Percentiles rank a stretch among this genome's conserved stretches.
phyloP scores from a whole-genome alignment of 371 early-diverging fungal species.

The Mucor saturninus region DNA sequence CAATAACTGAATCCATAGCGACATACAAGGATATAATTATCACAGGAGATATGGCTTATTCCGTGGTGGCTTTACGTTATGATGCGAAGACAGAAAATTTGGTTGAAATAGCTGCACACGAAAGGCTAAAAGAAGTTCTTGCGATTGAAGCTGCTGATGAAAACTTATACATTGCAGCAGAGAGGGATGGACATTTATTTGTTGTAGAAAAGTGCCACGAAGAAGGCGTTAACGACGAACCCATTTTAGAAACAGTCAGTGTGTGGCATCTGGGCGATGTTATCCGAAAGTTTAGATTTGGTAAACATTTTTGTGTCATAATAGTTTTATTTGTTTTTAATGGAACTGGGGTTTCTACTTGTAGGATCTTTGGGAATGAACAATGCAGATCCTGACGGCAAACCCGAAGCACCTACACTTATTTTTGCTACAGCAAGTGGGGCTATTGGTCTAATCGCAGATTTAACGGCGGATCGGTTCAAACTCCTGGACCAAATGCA shows the following conservation, averaged over 20 bases:
- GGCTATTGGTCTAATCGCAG: conserved; percentile 79
- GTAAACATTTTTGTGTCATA: conserved; percentile 36
- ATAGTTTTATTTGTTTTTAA: no score
- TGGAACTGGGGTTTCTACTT: background rate
- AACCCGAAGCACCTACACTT: conserved; percentile 56
- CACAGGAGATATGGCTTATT: conserved; percentile 44
- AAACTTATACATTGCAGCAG: conserved; percentile 67
- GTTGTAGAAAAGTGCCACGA: conserved; percentile 58
- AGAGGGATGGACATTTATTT: conserved; percentile 69
- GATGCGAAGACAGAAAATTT: conserved; percentile 60
- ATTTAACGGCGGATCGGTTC: conserved; percentile 65
- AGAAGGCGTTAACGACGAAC: conserved; percentile 51
- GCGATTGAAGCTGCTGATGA: conserved; percentile 65
- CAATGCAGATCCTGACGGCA: conserved; percentile 61
- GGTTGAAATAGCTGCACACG: conserved; percentile 71
- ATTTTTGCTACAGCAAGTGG: conserved; percentile 85
- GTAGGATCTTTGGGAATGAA: conserved; percentile 78
- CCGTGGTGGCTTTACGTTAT: conserved; percentile 43
- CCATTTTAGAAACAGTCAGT: conserved; percentile 67
- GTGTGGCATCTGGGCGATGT: conserved; percentile 86
- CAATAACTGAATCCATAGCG: conserved; percentile 36
- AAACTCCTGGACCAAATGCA: conserved; percentile 75
- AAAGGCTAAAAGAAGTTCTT: conserved; percentile 66
- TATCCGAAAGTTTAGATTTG: conserved; percentile 79
- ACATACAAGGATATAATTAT: conserved; percentile 32